A percentile compares a stretch with the other conserved stretches of the same genome.
Evolutionary conservation across 2,329 filamentous ascomycete genomes (phyloP).

Genomic region (Neonectria coccinea): DNA sequence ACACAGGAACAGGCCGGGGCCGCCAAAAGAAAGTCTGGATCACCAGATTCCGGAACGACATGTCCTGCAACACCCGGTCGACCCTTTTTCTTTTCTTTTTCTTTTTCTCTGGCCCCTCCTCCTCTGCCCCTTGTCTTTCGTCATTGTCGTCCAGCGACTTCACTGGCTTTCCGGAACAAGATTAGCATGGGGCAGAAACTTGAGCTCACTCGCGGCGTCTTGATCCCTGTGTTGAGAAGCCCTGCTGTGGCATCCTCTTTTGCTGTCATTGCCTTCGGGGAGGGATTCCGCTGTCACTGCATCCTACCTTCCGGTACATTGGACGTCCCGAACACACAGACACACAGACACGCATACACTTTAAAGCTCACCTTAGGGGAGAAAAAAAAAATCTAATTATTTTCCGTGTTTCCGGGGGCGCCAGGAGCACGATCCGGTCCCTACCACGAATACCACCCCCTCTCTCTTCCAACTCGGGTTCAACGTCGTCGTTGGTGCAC

Average conservation of each 20-base stretch:
- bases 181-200: constrained; percentile 14
- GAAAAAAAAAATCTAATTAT: constrained; percentile 9
- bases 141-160: constrained; percentile 9
- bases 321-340: not conserved
- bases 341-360: constrained; percentile 4
- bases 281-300: not conserved
- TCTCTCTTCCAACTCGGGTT: not conserved
- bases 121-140: not conserved
- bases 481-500: not conserved
- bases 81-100: not conserved
- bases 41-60: constrained; percentile 12
- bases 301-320: not conserved
- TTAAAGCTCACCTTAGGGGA: constrained; percentile 1
- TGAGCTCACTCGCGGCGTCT: constrained; percentile 18
- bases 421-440: constrained; percentile 8
- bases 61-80: constrained; percentile 10
- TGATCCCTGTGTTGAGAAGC: not conserved
- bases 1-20: not conserved
- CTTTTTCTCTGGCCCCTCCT: not conserved
- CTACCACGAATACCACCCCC: not conserved
- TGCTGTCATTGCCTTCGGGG: not conserved
- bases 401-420: not conserved
- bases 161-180: not conserved
- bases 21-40: constrained; percentile 1
- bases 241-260: not conserved